Evolutionary conservation across 129 eudicot species (phyloP).

Genomic region (Smallanthus sonchifolius): DNA sequence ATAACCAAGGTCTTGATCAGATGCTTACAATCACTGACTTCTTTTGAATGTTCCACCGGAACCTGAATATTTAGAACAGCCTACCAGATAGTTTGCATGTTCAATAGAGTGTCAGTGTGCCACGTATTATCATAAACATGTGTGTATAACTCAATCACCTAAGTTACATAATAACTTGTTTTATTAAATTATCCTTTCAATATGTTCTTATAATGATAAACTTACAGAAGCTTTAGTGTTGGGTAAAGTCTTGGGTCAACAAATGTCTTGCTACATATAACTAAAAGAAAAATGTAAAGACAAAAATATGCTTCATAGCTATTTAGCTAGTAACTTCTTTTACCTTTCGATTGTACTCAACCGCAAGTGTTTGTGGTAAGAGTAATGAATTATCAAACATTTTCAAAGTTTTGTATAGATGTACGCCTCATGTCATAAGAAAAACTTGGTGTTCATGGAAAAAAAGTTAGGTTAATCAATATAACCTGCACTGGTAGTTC

Average conservation of each 20-base stretch:
- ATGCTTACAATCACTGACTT: constrained; percentile 92
- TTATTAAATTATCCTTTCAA: not conserved
- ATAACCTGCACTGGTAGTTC: constrained; percentile 97
- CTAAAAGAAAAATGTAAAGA: not conserved
- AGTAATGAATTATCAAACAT: constrained; percentile 9
- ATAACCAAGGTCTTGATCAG: constrained; percentile 89
- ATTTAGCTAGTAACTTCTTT: not conserved
- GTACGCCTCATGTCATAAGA: not conserved
- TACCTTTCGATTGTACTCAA: not conserved
- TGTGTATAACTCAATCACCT: not conserved
- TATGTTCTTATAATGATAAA: constrained; percentile 6
- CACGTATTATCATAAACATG: not conserved
- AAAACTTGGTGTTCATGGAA: not conserved
- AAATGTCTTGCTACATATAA: constrained; percentile 2
- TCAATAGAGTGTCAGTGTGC: constrained; percentile 10
- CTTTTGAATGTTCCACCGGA: constrained; percentile 89
- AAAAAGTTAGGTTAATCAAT: not conserved
- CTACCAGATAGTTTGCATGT: constrained; percentile 43
- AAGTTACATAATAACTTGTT: constrained; percentile 1
- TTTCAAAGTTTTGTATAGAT: not conserved
- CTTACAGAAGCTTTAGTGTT: not conserved
- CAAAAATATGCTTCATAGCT: not conserved
- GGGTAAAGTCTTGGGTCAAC: constrained; percentile 16
- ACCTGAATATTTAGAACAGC: constrained; percentile 85
- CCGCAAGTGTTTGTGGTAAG: not conserved